Evolutionary conservation across 768 basidiomycete genomes (phyloP), one percentile per base, ranked within the genome.

Genomic region (Boletus sp.): DNA sequence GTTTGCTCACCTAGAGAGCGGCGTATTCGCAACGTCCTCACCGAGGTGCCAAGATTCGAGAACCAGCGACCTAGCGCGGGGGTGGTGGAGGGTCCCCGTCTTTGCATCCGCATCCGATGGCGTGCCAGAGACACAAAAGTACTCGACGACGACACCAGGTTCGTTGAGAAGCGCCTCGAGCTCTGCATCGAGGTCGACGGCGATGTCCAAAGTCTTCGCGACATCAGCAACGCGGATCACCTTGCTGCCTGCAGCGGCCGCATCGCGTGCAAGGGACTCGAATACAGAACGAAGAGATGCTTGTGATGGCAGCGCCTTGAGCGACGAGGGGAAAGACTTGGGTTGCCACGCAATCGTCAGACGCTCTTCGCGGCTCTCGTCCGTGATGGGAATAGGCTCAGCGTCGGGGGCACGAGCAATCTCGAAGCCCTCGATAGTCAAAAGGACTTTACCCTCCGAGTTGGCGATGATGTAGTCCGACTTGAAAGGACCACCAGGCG

Each of bases 391-490:
- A 41, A 69, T 51, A 0, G 68, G 66, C 29, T 68, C 63, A 0
- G 68, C 57, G 30, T 60, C 69, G 11, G 68, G 67, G 6, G 72
- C 72, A 32, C 54, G 64, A 0, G 68, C 66, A 42, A 71, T 69
- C 50, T 72, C 70, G 52, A 72, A 71, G 5, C 66, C 68, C 34
- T 69, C 68, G 33, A 72, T 69, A 3, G 71, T 72, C 43, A 73
- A 62, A 30, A 72, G 58, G 1, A 71, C 57, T 13, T 57, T 64
- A 1, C 71, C 70, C 37, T 68, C 62, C 45, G 61, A 57, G 43
- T 67, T 69, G 30, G 63, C 56, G 32, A 72, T 60, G 50, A 70
- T 50, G 39, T 70, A 70, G 49, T 69, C 54, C 2, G 63, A 63
- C 46, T 47, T 64, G 43, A 61, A 63, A n/a, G 62, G 62, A 13